phyloP scores from a whole-genome alignment of 1,284 basidiomycete genomes.

The Acaromyces ingoldii region DNA sequence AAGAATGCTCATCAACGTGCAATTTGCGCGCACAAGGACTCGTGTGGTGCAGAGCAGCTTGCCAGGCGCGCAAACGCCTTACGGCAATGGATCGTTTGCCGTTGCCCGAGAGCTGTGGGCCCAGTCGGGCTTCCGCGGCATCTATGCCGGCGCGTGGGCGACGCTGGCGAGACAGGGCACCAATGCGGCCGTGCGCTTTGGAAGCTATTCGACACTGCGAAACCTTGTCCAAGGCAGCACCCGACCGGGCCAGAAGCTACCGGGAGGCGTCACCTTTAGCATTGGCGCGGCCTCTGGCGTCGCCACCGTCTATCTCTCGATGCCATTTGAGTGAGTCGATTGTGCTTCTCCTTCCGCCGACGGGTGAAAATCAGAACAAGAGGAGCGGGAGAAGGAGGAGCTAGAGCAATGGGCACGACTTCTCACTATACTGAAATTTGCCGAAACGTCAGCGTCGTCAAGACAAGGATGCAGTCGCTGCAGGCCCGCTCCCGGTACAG shows the following conservation, averaged over 20 bases:
- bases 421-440: no score
- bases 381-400: no score
- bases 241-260: conserved; percentile 76
- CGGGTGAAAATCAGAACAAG: no score
- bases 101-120: no score
- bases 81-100: no score
- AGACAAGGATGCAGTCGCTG: conserved; percentile 94
- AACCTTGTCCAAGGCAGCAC: conserved; percentile 73
- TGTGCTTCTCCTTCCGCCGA: no score
- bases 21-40: no score
- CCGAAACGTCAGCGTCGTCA: conserved; percentile 68
- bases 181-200: conserved; percentile 94
- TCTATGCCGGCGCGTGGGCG: conserved; percentile 89
- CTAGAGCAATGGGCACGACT: no score
- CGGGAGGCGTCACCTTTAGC: conserved; percentile 82
- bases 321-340: conserved; percentile 45
- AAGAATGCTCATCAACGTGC: no score
- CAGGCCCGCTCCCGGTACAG: conserved; percentile 75
- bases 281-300: conserved; percentile 89
- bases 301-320: conserved; percentile 76
- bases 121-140: conserved; percentile 70
- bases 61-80: no score
- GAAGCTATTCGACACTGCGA: conserved; percentile 87
- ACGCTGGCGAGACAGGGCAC: conserved; percentile 97
- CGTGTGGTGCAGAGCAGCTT: no score